Percentiles rank a stretch among this genome's conserved stretches.
These are phyloP conservation scores for Prunus padus DNA, from an alignment of 306 rosid genomes.

Conservation along the genomic window DNA sequence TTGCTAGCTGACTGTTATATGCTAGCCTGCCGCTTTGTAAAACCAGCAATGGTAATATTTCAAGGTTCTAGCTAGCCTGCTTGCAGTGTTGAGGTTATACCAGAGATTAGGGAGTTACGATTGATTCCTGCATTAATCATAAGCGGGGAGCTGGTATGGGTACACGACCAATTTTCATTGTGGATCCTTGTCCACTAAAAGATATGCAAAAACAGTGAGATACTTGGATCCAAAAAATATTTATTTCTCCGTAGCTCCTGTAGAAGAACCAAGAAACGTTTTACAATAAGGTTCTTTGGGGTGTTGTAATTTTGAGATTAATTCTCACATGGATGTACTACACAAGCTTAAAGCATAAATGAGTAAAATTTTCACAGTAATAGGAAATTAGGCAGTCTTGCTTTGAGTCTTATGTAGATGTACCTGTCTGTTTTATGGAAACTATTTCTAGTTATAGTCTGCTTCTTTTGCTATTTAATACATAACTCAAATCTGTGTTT, in stretches of 20 bases:
- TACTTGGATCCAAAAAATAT: neutral
- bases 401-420: neutral
- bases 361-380: neutral
- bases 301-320: neutral
- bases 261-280: neutral
- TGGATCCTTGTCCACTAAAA: neutral
- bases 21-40: neutral
- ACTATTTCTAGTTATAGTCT: neutral
- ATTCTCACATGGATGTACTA: neutral
- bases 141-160: neutral
- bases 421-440: neutral
- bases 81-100: neutral
- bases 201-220: neutral
- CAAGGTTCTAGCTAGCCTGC: neutral
- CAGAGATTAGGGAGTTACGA: neutral
- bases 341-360: neutral
- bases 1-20: neutral
- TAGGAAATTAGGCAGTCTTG: neutral
- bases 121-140: neutral
- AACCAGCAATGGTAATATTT: neutral
- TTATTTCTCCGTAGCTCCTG: neutral
- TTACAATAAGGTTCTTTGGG: neutral
- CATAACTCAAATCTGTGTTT: neutral
- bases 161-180: neutral
- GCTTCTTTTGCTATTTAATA: conserved; percentile 3